phyloP scores from a whole-genome alignment of 768 basidiomycete genomes.

The Ramaria sp. region DNA sequence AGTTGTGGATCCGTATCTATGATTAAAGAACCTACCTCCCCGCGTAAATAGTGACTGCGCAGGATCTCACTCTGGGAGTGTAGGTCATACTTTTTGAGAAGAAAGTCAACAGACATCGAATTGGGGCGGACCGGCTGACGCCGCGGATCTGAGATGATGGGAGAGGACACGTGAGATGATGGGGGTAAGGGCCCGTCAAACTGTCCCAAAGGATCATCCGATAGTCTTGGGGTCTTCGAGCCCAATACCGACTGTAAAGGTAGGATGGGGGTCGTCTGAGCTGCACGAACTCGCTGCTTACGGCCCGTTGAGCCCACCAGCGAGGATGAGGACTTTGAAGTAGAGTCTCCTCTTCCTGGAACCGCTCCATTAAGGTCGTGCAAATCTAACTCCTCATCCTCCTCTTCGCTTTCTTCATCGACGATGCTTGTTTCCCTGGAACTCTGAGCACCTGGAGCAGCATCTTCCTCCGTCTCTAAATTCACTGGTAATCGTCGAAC shows the following conservation, averaged over 20 bases:
- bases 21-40: slow-evolving; percentile 46
- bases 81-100: slow-evolving; percentile 60
- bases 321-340: slow-evolving; percentile 1
- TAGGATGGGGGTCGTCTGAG: slow-evolving; percentile 67
- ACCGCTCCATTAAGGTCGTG: slow-evolving; percentile 12
- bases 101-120: slow-evolving; percentile 36
- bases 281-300: slow-evolving; percentile 36
- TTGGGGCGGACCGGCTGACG: slow-evolving; percentile 14
- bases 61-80: slow-evolving; percentile 63
- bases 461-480: slow-evolving; percentile 31
- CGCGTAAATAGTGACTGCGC: slow-evolving; percentile 79
- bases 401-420: slow-evolving; percentile 13
- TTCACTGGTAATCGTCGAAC: slow-evolving; percentile 37
- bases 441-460: slow-evolving; percentile 15
- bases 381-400: slow-evolving; percentile 20
- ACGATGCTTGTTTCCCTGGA: background rate
- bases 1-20: slow-evolving; percentile 9
- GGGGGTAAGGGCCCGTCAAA: slow-evolving; percentile 49
- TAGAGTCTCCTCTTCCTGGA: slow-evolving; percentile 1
- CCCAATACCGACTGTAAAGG: slow-evolving; percentile 31
- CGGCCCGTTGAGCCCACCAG: background rate
- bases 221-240: slow-evolving; percentile 34
- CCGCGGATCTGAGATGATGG: slow-evolving; percentile 36
- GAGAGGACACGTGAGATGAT: slow-evolving; percentile 38
- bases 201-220: slow-evolving; percentile 69